Percentiles rank a stretch among this genome's conserved stretches.
Conservation (phyloP, 352 stramenopile species). For the Peronosclerospora sorghi region DNA sequence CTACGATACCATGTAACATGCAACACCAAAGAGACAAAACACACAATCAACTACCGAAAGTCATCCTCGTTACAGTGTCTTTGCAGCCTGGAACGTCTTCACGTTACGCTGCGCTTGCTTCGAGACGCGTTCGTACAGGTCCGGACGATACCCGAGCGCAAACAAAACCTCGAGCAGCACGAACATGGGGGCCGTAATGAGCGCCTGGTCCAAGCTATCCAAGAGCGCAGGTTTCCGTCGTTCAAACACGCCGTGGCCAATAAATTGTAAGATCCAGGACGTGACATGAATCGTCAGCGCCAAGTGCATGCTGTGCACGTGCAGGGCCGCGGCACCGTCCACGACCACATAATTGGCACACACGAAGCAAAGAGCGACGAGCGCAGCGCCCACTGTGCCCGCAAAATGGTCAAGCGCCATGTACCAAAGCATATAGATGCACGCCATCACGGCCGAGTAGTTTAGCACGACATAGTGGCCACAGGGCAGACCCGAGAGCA, state of each 20-base stretch:
- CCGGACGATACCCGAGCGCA: constrained; percentile 58
- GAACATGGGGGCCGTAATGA: constrained; percentile 83
- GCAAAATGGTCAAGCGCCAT: constrained; percentile 52
- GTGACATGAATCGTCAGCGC: constrained; percentile 42
- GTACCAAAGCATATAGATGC: constrained; percentile 79
- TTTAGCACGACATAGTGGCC: constrained; percentile 56
- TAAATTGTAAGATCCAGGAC: constrained; percentile 71
- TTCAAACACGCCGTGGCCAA: constrained; percentile 82
- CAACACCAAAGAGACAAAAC: no score
- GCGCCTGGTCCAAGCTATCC: constrained; percentile 75
- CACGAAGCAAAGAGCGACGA: constrained; percentile 43
- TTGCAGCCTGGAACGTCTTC: constrained; percentile 37
- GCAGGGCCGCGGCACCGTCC: constrained; percentile 20
- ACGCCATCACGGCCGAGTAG: constrained; percentile 37
- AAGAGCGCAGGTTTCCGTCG: constrained; percentile 76
- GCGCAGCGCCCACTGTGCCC: constrained; percentile 39
- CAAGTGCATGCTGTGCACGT: constrained; percentile 47
- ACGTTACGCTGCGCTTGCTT: constrained; percentile 57
- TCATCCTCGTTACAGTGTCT: constrained; percentile 21
- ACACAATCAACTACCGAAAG: no score
- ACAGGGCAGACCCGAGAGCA: constrained; percentile 25
- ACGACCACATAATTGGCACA: constrained; percentile 54
- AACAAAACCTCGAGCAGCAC: constrained; percentile 81
- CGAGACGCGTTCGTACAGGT: constrained; percentile 53
- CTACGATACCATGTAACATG: no score